A percentile compares a stretch with the other conserved stretches of the same genome.
Evolutionary conservation across 352 stramenopile genomes (phyloP).

Genomic region (Globisporangium perplexum): DNA sequence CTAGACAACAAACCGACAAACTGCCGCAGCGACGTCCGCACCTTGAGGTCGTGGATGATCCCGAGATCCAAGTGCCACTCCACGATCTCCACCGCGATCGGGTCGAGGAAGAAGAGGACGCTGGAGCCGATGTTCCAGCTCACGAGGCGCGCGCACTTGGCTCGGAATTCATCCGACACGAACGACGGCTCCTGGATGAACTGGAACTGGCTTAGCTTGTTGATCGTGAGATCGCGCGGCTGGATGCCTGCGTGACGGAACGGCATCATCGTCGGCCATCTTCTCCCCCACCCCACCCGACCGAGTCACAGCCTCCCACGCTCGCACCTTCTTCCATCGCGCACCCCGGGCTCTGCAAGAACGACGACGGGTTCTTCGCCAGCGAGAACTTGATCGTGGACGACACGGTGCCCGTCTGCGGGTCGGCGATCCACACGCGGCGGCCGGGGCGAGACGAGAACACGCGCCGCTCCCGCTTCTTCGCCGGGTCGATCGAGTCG

Average conservation of each 20-base stretch:
- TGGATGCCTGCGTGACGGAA: slow-evolving; percentile 29
- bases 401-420: slow-evolving; percentile 67
- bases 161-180: slow-evolving; percentile 32
- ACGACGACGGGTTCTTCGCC: slow-evolving; percentile 51
- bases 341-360: slow-evolving; percentile 53
- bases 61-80: slow-evolving; percentile 86
- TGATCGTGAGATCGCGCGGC: slow-evolving; percentile 69
- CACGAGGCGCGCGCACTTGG: slow-evolving; percentile 50
- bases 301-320: too few species aligned
- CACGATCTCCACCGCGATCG: slow-evolving; percentile 76
- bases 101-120: slow-evolving; percentile 80
- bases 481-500: slow-evolving; percentile 51
- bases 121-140: slow-evolving; percentile 82
- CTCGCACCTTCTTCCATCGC: slow-evolving; percentile 43
- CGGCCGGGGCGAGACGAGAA: slow-evolving; percentile 79
- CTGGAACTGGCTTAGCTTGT: slow-evolving; percentile 70
- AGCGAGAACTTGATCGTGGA: slow-evolving; percentile 83
- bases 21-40: slow-evolving; percentile 9
- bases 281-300: too few species aligned
- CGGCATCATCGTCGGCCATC: too few species aligned
- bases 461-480: slow-evolving; percentile 60
- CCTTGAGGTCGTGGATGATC: slow-evolving; percentile 82
- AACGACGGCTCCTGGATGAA: slow-evolving; percentile 60
- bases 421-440: slow-evolving; percentile 78
- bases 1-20: not conserved